Evolutionary conservation across 306 rosid genomes (phyloP).

Genomic region (Fagus crenata): DNA sequence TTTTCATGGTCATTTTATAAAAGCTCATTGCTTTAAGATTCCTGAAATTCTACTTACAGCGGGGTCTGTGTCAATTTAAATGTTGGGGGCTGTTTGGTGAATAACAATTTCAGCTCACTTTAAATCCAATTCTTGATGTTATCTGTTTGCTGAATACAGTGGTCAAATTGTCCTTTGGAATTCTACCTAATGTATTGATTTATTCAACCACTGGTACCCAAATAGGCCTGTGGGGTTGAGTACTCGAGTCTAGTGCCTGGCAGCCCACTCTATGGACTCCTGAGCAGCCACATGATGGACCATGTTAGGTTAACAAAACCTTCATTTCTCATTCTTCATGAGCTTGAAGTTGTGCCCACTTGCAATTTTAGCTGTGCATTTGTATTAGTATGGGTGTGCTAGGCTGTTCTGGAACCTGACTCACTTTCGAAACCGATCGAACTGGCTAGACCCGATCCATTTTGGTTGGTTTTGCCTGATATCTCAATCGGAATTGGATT

Average conservation of each 20-base stretch:
- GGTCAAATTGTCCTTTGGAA: neutral
- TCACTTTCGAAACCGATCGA: too few relatives aligned
- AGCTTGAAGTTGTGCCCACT: neutral
- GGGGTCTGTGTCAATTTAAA: neutral
- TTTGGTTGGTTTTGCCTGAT: too few relatives aligned
- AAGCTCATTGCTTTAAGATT: neutral
- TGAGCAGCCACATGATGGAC: neutral
- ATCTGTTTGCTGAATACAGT: neutral
- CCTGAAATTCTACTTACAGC: neutral
- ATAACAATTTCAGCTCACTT: neutral
- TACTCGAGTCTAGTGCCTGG: neutral
- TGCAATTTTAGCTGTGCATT: neutral
- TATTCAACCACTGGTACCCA: neutral
- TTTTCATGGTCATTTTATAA: neutral
- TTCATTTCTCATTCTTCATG: neutral
- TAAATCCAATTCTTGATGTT: neutral
- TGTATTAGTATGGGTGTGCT: neutral
- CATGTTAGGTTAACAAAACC: neutral
- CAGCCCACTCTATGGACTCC: neutral
- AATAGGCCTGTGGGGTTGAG: neutral
- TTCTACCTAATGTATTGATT: neutral
- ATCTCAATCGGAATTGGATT: too few relatives aligned
- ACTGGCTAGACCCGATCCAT: too few relatives aligned
- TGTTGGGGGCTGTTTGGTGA: neutral
- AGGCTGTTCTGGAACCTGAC: too few relatives aligned